These are phyloP conservation scores for Elsinoe arachidis DNA, from an alignment of 2,329 filamentous ascomycete species.

Conservation along the genomic window DNA sequence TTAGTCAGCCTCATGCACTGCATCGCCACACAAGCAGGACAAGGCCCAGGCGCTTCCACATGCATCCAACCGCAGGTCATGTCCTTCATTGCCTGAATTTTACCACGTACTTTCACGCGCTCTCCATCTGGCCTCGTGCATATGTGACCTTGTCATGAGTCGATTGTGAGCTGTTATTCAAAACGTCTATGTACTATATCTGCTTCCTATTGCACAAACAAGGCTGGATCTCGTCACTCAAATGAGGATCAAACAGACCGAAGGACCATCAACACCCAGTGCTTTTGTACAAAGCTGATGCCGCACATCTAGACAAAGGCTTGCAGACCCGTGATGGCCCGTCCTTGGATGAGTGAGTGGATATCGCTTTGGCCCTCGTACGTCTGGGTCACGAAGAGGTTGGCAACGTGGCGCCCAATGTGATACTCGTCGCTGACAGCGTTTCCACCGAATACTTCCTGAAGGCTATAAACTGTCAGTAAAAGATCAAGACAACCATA, in stretches of 20 bases:
- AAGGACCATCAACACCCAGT: not conserved
- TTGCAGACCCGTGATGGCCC: conserved; percentile 58
- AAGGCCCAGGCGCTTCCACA: conserved; percentile 1
- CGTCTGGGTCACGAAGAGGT: conserved; percentile 93
- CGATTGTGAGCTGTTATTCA: not conserved
- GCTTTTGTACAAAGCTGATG: not conserved
- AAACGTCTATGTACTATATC: not conserved
- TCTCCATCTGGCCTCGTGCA: not conserved
- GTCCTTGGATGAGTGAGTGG: conserved; percentile 53
- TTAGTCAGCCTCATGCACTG: not conserved
- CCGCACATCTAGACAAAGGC: conserved; percentile 47
- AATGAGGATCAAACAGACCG: not conserved
- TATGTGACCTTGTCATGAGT: not conserved
- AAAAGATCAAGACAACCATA: not conserved
- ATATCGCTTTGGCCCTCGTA: conserved; percentile 99
- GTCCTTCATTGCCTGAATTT: not conserved
- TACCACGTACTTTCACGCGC: not conserved
- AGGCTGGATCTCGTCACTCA: not conserved
- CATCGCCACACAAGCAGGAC: not conserved
- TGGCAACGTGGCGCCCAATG: conserved; percentile 90
- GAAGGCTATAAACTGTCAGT: conserved; percentile 45
- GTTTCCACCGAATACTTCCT: conserved; percentile 96
- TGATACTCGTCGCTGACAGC: conserved; percentile 96
- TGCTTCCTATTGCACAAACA: not conserved
- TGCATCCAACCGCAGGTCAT: not conserved